Evolutionary conservation across 257 asterid species (phyloP), one percentile per base, ranked within the genome.

Genomic region (Euphrasia confusa): DNA sequence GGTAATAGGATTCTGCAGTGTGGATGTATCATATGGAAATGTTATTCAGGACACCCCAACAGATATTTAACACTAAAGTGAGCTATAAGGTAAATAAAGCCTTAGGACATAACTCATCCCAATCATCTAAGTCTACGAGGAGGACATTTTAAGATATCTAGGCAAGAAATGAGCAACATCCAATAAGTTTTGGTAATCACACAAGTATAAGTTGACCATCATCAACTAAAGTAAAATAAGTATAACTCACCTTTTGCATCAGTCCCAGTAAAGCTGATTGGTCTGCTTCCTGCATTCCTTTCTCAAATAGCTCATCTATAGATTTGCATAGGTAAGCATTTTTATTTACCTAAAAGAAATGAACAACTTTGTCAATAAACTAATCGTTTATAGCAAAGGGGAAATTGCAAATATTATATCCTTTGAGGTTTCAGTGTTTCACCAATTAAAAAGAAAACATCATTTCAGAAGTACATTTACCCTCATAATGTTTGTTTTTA

Each of bases 321-420:
- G 94, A 83, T 70, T 72, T 93, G 87, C 97, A 89, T 1, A 93
- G 80, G 21, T 54, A 30, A 48, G 91, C 97, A 84, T 93, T 93
- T 73, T 77, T 83, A 67, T 82, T 81, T 21, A 92, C 97, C 99
- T 92, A 81, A 68, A 71, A 82, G 14, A 50, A 50, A 26, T 45
- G 21, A 57, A 11, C 55, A 60, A 11, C 50, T 50, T 58, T 24
- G 52, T 76, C 75, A 65, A 68, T 69, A 54, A 71, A 67, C 52
- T 47, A 66, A 71, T 17, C 52, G 32, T 42, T 27, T 40, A 26
- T 40, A 13, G 9, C 45, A 65, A 52, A 15, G n/a, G 14, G 33
- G 45, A 27, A 57, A 28, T 57, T 11, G 33, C 44, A 32, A 54
- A 53, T 53, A 53, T 18, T 49, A 45, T 37, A 45, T 45, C 2